Evolutionary conservation across 179 eudicot species (phyloP).

Genomic region (Sideroxylon spinosum): DNA sequence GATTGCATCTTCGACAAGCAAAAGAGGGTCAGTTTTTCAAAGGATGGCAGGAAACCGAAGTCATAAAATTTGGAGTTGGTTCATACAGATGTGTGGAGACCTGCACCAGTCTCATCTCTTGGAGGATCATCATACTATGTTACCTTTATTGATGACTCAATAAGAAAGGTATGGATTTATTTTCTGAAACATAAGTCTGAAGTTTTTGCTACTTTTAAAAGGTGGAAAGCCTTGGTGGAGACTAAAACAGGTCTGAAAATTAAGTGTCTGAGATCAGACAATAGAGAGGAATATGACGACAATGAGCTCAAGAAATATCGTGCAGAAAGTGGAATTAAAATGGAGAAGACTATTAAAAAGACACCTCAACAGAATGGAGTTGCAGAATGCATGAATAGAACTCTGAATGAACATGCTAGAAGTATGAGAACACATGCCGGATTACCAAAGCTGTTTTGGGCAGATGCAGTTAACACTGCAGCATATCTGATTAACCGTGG

Average conservation of each 20-base stretch:
- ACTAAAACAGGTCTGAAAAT: background rate
- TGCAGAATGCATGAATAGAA: slow-evolving; percentile 5
- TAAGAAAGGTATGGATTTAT: slow-evolving; percentile 15
- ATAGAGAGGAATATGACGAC: slow-evolving; percentile 8
- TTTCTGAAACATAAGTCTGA: slow-evolving; percentile 14
- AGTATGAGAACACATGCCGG: slow-evolving; percentile 16
- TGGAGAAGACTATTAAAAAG: background rate
- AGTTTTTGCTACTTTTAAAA: slow-evolving; percentile 8
- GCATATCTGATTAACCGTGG: slow-evolving; percentile 13
- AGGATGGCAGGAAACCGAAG: background rate
- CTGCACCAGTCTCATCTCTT: background rate
- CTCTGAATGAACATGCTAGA: slow-evolving; percentile 1
- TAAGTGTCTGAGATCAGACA: slow-evolving; percentile 4
- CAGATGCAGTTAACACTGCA: background rate
- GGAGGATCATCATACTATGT: slow-evolving; percentile 12
- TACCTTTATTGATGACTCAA: slow-evolving; percentile 13
- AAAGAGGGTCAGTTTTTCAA: slow-evolving; percentile 5
- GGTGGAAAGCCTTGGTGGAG: slow-evolving; percentile 12
- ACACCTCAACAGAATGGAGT: slow-evolving; percentile 10
- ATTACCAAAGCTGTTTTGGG: slow-evolving; percentile 11
- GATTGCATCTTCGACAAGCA: background rate
- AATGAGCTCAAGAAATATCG: background rate
- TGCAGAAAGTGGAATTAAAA: background rate
- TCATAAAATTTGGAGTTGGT: background rate
- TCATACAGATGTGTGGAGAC: slow-evolving; percentile 11